These are phyloP conservation scores for Camellia granthamiana DNA, from an alignment of 148 eudicot genomes.

Conservation along the genomic window DNA sequence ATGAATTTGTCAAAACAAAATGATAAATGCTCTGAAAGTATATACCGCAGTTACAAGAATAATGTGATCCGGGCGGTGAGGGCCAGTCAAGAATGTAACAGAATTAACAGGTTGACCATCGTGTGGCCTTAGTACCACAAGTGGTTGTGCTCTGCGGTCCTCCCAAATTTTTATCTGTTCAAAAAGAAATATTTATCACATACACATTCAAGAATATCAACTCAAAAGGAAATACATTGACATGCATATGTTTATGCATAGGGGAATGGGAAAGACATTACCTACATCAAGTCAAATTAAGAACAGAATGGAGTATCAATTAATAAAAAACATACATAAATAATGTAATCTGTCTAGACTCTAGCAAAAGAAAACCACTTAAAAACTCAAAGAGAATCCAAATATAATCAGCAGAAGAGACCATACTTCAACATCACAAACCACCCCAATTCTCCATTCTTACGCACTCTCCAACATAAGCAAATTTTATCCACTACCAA, in stretches of 20 bases:
- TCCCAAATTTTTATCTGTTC: conserved; percentile 96
- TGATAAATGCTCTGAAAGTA: neutral
- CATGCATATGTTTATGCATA: neutral
- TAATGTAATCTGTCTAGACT: neutral
- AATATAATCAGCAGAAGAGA: neutral
- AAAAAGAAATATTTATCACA: neutral
- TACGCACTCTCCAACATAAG: too few relatives aligned
- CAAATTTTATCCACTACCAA: too few relatives aligned
- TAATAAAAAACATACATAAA: neutral
- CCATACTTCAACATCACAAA: neutral
- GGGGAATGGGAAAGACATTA: conserved; percentile 4
- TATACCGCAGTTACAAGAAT: conserved; percentile 89
- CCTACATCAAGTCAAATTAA: neutral
- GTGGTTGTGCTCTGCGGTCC: conserved; percentile 77
- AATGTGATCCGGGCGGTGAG: conserved; percentile 84
- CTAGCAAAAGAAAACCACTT: neutral
- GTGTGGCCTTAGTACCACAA: conserved; percentile 82
- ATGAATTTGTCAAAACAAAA: conserved; percentile 9
- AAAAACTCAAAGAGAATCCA: neutral
- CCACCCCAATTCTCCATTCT: too few relatives aligned
- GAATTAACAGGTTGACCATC: conserved; percentile 92
- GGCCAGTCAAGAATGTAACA: conserved; percentile 77
- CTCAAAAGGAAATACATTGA: neutral
- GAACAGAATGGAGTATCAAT: neutral
- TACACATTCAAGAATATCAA: neutral